A percentile compares a stretch with the other conserved stretches of the same genome.
These are phyloP conservation scores for Arachis stenosperma DNA, from an alignment of 306 rosid species.

Conservation along the genomic window DNA sequence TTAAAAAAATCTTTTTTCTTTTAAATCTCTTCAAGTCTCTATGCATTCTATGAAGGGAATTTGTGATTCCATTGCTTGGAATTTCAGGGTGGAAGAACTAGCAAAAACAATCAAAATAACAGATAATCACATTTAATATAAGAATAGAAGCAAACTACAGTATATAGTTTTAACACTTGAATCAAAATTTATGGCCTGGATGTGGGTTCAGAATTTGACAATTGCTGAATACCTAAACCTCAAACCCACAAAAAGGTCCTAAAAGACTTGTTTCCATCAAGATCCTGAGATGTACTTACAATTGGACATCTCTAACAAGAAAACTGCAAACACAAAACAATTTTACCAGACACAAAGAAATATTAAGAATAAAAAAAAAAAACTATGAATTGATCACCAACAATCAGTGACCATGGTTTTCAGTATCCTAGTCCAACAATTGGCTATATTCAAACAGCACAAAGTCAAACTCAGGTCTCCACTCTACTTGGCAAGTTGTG, in stretches of 20 bases:
- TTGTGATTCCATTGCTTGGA: no score
- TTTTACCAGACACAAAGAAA: no score
- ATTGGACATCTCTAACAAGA: conserved; percentile 20
- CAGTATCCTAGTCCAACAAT: conserved; percentile 19
- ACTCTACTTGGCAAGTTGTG: conserved; percentile 50
- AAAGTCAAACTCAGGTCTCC: conserved; percentile 50
- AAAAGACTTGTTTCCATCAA: conserved; percentile 10
- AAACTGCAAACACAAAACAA: conserved; percentile 13
- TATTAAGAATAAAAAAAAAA: conserved; percentile 5
- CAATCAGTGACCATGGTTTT: conserved; percentile 41
- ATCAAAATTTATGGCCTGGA: conserved; percentile 6
- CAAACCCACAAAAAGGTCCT: conserved; percentile 8
- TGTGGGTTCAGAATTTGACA: conserved; percentile 34
- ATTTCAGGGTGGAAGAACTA: not conserved
- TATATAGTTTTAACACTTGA: conserved; percentile 15
- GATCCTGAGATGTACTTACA: conserved; percentile 23
- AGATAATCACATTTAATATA: conserved; percentile 24
- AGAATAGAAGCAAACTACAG: conserved; percentile 25
- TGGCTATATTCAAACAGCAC: conserved; percentile 29
- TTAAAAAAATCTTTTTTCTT: no score
- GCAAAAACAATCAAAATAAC: not conserved
- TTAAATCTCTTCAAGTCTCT: no score
- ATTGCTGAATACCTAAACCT: conserved; percentile 23
- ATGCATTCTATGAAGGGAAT: no score
- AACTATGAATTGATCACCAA: conserved; percentile 48